Evolutionary conservation across 2,329 filamentous ascomycete genomes (phyloP), one percentile per base, ranked within the genome.

Genomic region (Aureobasidium pullulans): DNA sequence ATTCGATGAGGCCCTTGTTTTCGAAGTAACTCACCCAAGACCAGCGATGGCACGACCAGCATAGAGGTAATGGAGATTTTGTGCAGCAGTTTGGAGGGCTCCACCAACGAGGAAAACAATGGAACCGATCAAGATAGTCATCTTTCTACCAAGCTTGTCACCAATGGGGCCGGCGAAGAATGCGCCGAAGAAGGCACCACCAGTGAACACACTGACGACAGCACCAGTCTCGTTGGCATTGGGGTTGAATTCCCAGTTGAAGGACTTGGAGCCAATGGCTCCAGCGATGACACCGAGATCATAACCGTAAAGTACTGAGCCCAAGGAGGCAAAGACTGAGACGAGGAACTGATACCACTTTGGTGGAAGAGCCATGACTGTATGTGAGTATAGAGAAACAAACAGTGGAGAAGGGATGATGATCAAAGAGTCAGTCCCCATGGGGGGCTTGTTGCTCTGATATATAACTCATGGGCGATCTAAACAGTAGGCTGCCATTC

Each of bases 31-130:
- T 75, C 57, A 83, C 79, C 82, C 86, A 19, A 86, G 69, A 57
- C 88, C 88, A 31, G 87, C 86, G 53, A 92, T 76, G 64, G 81
- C 81, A 37, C 89, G 81, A 13, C 89, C 89, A 40, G 84, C 78
- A 67, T 88, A 90, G 19, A 93, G 78, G 67, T 85, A 90, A 3
- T 70, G 67, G 34, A 86, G 70, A 7, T 31, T 59, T 60, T 75
- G 74, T 2, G 88, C 88, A 2, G 81, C 88, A 1, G 89, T 90
- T 69, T 93, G 89, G 6, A 94, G 76, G 44, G 76, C 79, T 54
- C 88, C 88, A 28, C 89, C 89, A 2, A 93, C 73, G 52, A 84
- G 79, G 73, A 92, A 93, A 61, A 92, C 74, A 3, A 87, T 2
- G 44, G 84, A 81, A n/a, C 88, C 89, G 31, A 87, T 73, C 49